Conservation (phyloP, 2,329 filamentous ascomycete species). For the Chaetomiaceae sp. region DNA sequence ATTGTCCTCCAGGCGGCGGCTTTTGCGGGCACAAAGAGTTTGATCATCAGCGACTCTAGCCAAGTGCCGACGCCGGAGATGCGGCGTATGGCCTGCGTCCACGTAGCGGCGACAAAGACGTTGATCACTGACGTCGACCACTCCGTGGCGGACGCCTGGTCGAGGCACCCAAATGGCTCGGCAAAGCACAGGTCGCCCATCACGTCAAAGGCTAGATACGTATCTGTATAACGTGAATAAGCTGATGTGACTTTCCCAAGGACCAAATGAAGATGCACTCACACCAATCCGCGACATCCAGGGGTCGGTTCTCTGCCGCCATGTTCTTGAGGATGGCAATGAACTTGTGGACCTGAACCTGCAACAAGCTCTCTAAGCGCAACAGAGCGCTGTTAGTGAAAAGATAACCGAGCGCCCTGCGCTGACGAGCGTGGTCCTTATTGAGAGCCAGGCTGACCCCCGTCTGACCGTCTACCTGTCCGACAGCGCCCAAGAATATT, state of each 20-base stretch:
- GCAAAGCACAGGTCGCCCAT: slow-evolving; percentile 3
- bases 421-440: slow-evolving; percentile 4
- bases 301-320: not conserved
- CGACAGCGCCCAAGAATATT: not conserved
- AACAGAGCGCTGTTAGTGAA: slow-evolving; percentile 1
- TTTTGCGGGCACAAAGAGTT: not conserved
- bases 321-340: not conserved
- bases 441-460: slow-evolving; percentile 1
- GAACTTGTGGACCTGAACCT: not conserved
- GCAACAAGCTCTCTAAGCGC: not conserved
- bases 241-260: not conserved
- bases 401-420: not conserved
- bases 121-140: slow-evolving; percentile 1
- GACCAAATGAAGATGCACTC: not conserved
- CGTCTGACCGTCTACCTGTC: not conserved
- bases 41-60: not conserved
- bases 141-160: not conserved
- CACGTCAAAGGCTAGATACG: slow-evolving; percentile 1
- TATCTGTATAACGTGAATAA: not conserved
- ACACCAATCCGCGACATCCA: slow-evolving; percentile 3
- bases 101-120: not conserved
- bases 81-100: not conserved
- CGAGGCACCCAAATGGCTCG: not conserved
- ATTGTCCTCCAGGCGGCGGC: not conserved
- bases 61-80: slow-evolving; percentile 1